Conservation (phyloP, 805 yeast genomes). For the Saccharomyces mikatae region DNA sequence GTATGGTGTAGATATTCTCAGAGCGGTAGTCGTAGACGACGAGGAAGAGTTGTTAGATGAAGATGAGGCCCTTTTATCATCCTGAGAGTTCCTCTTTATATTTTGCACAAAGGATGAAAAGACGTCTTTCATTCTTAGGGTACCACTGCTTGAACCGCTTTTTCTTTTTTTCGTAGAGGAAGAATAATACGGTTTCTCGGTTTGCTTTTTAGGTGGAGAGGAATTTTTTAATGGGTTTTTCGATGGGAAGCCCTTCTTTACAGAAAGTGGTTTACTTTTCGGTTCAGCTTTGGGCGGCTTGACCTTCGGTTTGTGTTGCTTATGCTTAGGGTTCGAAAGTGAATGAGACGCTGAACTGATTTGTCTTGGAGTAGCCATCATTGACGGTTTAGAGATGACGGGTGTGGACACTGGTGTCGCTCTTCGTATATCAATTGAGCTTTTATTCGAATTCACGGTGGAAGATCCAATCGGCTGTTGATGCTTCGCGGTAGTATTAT, state of each 20-base stretch:
- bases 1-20: constrained; percentile 82
- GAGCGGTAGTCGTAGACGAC: constrained; percentile 6
- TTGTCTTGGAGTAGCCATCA: not conserved
- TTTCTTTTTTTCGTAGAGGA: constrained; percentile 24
- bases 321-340: not conserved
- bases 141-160: constrained; percentile 33
- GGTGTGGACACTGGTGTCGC: constrained; percentile 9
- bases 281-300: not conserved
- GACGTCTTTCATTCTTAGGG: constrained; percentile 46
- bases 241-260: not conserved
- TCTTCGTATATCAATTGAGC: constrained; percentile 1
- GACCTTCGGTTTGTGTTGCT: not conserved
- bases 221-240: not conserved
- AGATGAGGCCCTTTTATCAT: constrained; percentile 9
- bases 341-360: not conserved
- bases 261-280: not conserved
- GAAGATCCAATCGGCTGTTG: not conserved
- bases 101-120: constrained; percentile 39
- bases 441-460: not conserved
- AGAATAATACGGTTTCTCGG: not conserved
- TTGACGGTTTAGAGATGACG: constrained; percentile 5
- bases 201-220: not conserved
- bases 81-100: constrained; percentile 17
- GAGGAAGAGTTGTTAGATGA: constrained; percentile 9
- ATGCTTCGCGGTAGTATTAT: not conserved